A percentile compares a stretch with the other conserved stretches of the same genome.
Conservation (phyloP, 2,329 filamentous ascomycete genomes). For the Xylaria arbuscula region DNA sequence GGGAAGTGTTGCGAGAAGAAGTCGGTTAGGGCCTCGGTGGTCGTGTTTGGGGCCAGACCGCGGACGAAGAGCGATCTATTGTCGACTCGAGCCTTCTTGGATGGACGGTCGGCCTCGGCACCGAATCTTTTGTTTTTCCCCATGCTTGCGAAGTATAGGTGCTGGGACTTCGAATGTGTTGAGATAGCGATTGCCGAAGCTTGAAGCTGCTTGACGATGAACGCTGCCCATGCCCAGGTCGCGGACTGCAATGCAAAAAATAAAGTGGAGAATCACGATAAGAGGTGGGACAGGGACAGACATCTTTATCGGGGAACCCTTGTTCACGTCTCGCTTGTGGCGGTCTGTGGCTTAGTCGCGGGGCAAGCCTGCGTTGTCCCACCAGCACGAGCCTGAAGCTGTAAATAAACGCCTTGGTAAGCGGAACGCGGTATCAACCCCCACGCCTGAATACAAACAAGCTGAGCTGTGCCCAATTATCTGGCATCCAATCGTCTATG, state of each 20-base stretch:
- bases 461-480: no score
- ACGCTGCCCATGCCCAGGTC: background rate
- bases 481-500: background rate
- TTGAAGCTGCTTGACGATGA: constrained; percentile 12
- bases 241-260: constrained; percentile 33
- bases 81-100: constrained; percentile 69
- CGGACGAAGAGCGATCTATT: constrained; percentile 88
- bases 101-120: constrained; percentile 49
- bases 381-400: constrained; percentile 32
- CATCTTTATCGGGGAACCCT: constrained; percentile 9
- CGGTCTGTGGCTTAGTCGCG: constrained; percentile 23
- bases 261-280: constrained; percentile 41
- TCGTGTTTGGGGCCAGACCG: constrained; percentile 80
- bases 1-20: constrained; percentile 96
- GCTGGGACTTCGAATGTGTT: background rate
- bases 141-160: constrained; percentile 34
- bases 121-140: constrained; percentile 41
- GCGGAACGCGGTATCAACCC: constrained; percentile 12
- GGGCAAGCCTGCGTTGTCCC: constrained; percentile 37
- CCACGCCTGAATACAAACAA: constrained; percentile 32
- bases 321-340: background rate
- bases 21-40: constrained; percentile 83
- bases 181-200: background rate
- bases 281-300: constrained; percentile 1
- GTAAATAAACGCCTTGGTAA: constrained; percentile 23